A percentile compares a stretch with the other conserved stretches of the same genome.
phyloP scores from a whole-genome alignment of 1,284 basidiomycete species.

The Fomitopsis schrenkii region DNA sequence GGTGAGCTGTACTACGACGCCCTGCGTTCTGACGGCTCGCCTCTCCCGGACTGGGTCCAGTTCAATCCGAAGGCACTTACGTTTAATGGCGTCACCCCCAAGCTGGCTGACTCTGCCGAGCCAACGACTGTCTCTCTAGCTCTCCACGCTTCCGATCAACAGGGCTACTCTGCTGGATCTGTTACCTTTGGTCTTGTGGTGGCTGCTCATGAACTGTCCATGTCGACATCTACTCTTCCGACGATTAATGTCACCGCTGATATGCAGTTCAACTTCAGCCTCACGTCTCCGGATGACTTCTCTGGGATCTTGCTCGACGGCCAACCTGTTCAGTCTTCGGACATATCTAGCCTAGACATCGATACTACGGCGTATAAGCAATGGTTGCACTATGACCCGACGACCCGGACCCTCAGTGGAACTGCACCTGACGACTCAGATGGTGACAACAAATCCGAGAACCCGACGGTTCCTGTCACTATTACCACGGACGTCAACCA shows the following conservation, averaged over 20 bases:
- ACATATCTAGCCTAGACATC: conserved; percentile 49
- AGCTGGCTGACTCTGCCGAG: conserved; percentile 29
- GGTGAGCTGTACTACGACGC: conserved; percentile 65
- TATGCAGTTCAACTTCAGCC: conserved; percentile 51
- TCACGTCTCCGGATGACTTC: conserved; percentile 56
- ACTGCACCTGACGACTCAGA: conserved; percentile 41
- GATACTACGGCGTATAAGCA: conserved; percentile 49
- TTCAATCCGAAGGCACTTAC: conserved; percentile 72
- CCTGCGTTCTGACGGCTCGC: conserved; percentile 59
- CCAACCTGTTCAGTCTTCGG: conserved; percentile 43
- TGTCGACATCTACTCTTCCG: conserved; percentile 41
- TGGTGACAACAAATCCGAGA: conserved; percentile 16
- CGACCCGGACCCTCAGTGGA: conserved; percentile 58
- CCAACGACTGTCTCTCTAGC: conserved; percentile 46
- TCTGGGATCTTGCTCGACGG: conserved; percentile 61
- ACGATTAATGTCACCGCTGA: conserved; percentile 64
- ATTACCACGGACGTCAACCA: conserved; percentile 65
- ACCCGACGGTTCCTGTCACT: conserved; percentile 52
- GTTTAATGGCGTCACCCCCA: conserved; percentile 76
- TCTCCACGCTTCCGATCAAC: conserved; percentile 62
- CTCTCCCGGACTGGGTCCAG: conserved; percentile 72
- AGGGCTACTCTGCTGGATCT: conserved; percentile 53
- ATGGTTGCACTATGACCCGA: conserved; percentile 66
- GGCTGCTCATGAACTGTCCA: conserved; percentile 62
- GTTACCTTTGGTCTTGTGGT: conserved; percentile 56